Evolutionary conservation across 345 rosid species (phyloP).

Genomic region (Leavenworthia alabamica): DNA sequence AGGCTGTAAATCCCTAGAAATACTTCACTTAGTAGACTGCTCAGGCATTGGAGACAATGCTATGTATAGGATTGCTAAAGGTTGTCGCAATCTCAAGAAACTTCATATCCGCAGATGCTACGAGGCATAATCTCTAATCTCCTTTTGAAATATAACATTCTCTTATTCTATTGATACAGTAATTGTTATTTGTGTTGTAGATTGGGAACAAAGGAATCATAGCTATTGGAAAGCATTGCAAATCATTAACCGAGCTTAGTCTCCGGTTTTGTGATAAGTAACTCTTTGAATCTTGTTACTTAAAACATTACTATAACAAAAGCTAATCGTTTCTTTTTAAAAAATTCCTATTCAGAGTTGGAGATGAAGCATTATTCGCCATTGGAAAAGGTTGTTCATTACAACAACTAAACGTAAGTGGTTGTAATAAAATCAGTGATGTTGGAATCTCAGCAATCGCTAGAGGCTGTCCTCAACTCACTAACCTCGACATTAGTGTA

Average conservation of each 20-base stretch:
- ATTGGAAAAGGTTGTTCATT: constrained; percentile 72
- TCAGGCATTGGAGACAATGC: constrained; percentile 72
- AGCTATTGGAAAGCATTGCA: constrained; percentile 73
- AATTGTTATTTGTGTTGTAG: constrained; percentile 31
- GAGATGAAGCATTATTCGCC: constrained; percentile 71
- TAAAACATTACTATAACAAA: not conserved
- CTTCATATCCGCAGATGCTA: constrained; percentile 90
- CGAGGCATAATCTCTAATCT: constrained; percentile 44
- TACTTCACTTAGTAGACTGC: constrained; percentile 86
- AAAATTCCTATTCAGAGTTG: constrained; percentile 54
- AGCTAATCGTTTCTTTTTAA: not conserved
- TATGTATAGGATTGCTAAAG: constrained; percentile 70
- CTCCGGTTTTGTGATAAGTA: constrained; percentile 87
- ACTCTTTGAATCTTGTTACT: constrained; percentile 7
- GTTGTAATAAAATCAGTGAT: constrained; percentile 80
- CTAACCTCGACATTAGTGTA: constrained; percentile 71
- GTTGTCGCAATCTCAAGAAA: constrained; percentile 72
- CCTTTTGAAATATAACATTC: not conserved
- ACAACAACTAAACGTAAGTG: constrained; percentile 70
- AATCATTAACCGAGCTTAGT: constrained; percentile 72
- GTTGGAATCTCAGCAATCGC: constrained; percentile 79
- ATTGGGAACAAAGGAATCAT: constrained; percentile 74
- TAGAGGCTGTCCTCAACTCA: constrained; percentile 73
- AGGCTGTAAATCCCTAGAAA: constrained; percentile 69
- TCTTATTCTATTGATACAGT: not conserved